Base-by-base conservation (phyloP, 139 green algal genomes). In the Coelastrella sp. region DNA sequence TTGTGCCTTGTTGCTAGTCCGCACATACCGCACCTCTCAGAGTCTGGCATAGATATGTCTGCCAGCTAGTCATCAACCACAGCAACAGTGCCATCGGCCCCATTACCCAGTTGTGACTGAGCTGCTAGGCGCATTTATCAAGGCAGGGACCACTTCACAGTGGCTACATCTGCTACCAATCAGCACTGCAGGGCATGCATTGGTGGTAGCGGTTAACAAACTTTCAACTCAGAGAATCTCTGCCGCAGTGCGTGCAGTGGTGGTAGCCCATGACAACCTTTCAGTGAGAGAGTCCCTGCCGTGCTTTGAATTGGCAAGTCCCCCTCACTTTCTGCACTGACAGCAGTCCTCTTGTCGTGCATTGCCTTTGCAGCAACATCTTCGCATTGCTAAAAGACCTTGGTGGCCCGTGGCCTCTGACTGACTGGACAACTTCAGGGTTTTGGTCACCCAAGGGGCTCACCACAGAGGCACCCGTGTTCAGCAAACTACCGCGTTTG, bases 331-430 rank as follows among this genome's bases (percentile, higher is more conserved):
- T 13, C 11, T 71, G 61, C 61, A 71, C 11, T 13, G 11, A 13
- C 61, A 71, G 61, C 61, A 71, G 61, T 71, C 11, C 8, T 71
- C 61, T 71, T 71, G 61, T 16, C 19, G 58, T 87, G 5, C 7
- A 22, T 23, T 87, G n/a, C 23, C 22, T 81, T 13, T 80, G 17
- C 47, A 76, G 54, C 47, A 96, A 96, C 90, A 95, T 94, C 8
- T 96, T 95, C 82, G 65, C 83, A 61, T 88, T 96, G 61, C 47
- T 96, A 0, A 88, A 88, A 56, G 96, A 98, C 89, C 92, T 98
- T 54, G 96, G 92, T 61, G 95, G 96, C n/a, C 68, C 85, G 11
- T 96, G 94, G 92, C 95, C 95, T 10, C 95, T 99, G 56, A 98
- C 97, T 5, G 90, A 95, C 79, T 99, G 94, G 91, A 96, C 94